These are phyloP conservation scores for Fusarium sp. DNA, from an alignment of 2,329 filamentous ascomycete species.

Conservation along the genomic window DNA sequence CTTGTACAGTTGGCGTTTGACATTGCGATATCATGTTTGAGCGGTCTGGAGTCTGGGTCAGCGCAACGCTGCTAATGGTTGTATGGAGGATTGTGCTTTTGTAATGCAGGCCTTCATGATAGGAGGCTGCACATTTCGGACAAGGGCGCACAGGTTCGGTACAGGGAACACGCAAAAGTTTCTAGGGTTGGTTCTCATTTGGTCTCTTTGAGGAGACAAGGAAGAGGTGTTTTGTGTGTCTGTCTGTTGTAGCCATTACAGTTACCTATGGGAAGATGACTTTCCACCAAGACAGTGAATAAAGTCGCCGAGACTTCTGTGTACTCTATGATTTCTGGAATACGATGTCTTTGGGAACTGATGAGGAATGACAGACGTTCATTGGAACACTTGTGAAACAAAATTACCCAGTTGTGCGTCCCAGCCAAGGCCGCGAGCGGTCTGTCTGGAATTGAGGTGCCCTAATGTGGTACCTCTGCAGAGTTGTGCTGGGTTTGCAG, in stretches of 20 bases:
- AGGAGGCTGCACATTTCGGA: slow-evolving; percentile 19
- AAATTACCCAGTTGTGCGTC: not conserved
- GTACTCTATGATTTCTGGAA: slow-evolving; percentile 5
- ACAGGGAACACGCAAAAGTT: slow-evolving; percentile 31
- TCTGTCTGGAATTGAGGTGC: not conserved
- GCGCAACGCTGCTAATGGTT: slow-evolving; percentile 29
- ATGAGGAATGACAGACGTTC: not conserved
- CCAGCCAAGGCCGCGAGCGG: not conserved
- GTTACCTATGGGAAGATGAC: not conserved
- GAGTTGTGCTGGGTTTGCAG: not conserved
- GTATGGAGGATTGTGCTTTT: slow-evolving; percentile 19
- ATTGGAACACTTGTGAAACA: not conserved
- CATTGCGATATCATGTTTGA: slow-evolving; percentile 26
- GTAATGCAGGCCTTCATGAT: slow-evolving; percentile 19
- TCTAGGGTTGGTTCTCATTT: slow-evolving; percentile 13
- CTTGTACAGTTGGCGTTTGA: slow-evolving; percentile 33
- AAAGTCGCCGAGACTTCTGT: slow-evolving; percentile 10
- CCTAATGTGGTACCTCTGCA: slow-evolving; percentile 1
- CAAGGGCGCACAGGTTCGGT: slow-evolving; percentile 35
- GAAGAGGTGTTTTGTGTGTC: slow-evolving; percentile 7
- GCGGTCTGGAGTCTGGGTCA: slow-evolving; percentile 39
- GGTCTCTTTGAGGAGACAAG: slow-evolving; percentile 14
- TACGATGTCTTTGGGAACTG: not conserved
- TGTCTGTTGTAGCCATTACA: slow-evolving; percentile 5
- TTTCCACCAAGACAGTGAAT: slow-evolving; percentile 13